These are phyloP conservation scores for Boletus rex-veris DNA, from an alignment of 768 basidiomycete species.

Conservation along the genomic window DNA sequence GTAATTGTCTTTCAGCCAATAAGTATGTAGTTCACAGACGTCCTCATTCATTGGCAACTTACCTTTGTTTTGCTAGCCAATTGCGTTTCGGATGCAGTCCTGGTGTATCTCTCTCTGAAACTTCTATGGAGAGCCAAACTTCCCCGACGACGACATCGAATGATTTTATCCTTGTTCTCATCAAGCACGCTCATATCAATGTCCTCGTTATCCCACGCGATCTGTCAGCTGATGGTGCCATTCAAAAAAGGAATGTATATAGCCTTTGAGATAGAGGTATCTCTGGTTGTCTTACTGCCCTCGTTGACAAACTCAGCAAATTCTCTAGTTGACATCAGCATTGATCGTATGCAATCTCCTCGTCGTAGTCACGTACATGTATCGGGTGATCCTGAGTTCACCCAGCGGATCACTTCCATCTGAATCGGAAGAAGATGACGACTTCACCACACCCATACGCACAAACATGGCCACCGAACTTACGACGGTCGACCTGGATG, in stretches of 20 bases:
- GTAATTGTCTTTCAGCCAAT: slow-evolving; percentile 5
- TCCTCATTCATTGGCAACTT: not conserved
- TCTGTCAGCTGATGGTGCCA: not conserved
- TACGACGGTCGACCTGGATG: not conserved
- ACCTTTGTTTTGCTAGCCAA: not conserved
- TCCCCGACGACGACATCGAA: slow-evolving; percentile 11
- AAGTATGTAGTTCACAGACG: not conserved
- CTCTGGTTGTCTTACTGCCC: not conserved
- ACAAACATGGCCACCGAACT: not conserved
- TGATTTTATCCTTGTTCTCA: slow-evolving; percentile 14
- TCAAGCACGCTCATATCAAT: slow-evolving; percentile 4
- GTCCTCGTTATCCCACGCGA: not conserved
- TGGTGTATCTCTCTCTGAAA: slow-evolving; percentile 7
- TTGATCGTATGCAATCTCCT: not conserved
- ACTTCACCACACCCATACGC: not conserved
- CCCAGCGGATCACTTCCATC: not conserved
- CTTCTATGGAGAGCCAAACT: slow-evolving; percentile 17
- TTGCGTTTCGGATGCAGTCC: not conserved
- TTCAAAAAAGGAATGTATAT: not conserved
- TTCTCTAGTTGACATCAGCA: not conserved
- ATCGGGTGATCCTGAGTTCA: not conserved
- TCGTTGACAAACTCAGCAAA: not conserved
- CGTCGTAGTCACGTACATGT: not conserved
- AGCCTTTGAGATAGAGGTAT: not conserved
- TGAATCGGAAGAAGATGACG: not conserved